Conservation (phyloP, 768 basidiomycete genomes). For the Baorangia bicolor region DNA sequence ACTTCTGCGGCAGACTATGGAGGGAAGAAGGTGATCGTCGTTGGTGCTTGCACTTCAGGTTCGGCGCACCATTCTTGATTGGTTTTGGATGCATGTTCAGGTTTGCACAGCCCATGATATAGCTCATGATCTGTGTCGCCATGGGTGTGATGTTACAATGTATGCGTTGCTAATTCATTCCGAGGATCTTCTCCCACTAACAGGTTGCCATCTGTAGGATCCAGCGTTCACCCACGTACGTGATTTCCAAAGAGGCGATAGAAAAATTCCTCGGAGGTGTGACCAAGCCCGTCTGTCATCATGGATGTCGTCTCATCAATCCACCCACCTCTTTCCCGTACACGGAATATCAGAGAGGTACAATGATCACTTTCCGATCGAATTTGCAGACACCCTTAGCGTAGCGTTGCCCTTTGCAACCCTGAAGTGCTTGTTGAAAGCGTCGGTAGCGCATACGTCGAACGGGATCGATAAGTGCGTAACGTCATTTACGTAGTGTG, state of each 20-base stretch:
- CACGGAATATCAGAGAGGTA: slow-evolving; percentile 19
- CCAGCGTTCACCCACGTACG: slow-evolving; percentile 32
- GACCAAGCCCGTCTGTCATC: background rate
- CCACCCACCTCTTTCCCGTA: background rate
- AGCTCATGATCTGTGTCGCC: slow-evolving; percentile 32
- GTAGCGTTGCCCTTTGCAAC: slow-evolving; percentile 23
- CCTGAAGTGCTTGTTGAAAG: slow-evolving; percentile 12
- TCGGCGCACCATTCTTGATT: slow-evolving; percentile 1
- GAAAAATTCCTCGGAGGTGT: slow-evolving; percentile 17
- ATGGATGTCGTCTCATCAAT: background rate
- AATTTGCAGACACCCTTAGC: slow-evolving; percentile 26
- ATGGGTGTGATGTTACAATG: slow-evolving; percentile 32
- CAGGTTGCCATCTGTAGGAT: slow-evolving; percentile 9
- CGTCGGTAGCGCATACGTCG: background rate
- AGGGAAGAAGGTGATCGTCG: slow-evolving; percentile 63
- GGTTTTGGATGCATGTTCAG: background rate
- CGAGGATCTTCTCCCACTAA: slow-evolving; percentile 30
- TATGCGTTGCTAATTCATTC: slow-evolving; percentile 7
- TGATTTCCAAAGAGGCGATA: slow-evolving; percentile 18
- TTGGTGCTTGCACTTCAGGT: slow-evolving; percentile 66
- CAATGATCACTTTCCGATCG: slow-evolving; percentile 26
- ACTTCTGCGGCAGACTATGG: slow-evolving; percentile 43
- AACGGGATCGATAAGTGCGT: slow-evolving; percentile 26
- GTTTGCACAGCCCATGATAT: slow-evolving; percentile 38
- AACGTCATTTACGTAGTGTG: background rate